Base-by-base conservation (phyloP, 2,329 filamentous ascomycete genomes). In the Pestalotiopsis sp. region DNA sequence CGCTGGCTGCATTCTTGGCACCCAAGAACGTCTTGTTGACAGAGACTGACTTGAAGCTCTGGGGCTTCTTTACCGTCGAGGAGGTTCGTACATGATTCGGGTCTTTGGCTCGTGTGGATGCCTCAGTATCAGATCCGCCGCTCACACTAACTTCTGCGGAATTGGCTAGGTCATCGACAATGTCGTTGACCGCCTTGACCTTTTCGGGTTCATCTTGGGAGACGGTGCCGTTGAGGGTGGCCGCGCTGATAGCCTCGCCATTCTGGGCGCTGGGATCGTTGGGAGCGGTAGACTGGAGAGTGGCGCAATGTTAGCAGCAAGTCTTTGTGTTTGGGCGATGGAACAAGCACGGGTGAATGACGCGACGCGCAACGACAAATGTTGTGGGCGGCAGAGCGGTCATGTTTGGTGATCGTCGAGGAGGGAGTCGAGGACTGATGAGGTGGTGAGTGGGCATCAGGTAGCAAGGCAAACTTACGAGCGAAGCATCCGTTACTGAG, bases 21-120 rank as follows among this genome's bases (percentile, higher is more conserved):
- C 88, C 89, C 45, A 96, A 85, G 77, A 95, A 97, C 58, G 89
- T 94, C 81, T 93, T 94, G 73, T 95, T 95, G 73, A 95, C 92
- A 4, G 92, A 95, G 62, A 96, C 92, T 20, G 93, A 89, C 81
- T 96, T 97, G 85, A 97, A 96, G 13, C 90, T 91, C 20, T 90
- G 83, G 23, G 91, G 90, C 80, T 94, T 95, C 85, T 93, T 94
- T 71, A 90, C 84, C 3, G 90, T 76, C 71, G 91, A 86, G 72
- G 85, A 83, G 9, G 84, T 84, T 69, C 89, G 89, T 70, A 82
- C 82, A 77, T 93, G 89, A 63, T 85, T 89, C 68, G 87, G 87
- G 77, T 87, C 86, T 69, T 84, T 78, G 79, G 84, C 72, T 79
- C 89, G 88, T 65, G 88, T 89, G 70, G 90, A 90, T 73, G 89